phyloP scores from a whole-genome alignment of 768 basidiomycete genomes.

The Sutorius australiensis region DNA sequence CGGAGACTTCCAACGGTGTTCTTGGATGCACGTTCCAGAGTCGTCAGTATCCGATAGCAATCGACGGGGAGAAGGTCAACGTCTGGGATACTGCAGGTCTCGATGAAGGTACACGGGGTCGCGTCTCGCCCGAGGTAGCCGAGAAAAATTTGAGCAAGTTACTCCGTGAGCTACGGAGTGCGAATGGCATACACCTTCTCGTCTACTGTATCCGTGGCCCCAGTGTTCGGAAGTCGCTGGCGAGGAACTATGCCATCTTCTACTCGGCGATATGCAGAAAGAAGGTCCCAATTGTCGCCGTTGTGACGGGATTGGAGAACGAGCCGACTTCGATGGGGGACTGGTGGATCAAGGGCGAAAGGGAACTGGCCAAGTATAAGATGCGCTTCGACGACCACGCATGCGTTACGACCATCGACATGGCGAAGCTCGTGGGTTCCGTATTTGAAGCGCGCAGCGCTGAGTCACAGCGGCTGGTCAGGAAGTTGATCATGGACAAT shows the following conservation, averaged over 20 bases:
- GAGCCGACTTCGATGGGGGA: constrained; percentile 30
- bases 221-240: constrained; percentile 22
- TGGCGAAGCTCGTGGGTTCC: constrained; percentile 9
- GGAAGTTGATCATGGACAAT: constrained; percentile 18
- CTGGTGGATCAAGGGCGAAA: constrained; percentile 39
- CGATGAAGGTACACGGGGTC: constrained; percentile 26
- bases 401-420: constrained; percentile 38
- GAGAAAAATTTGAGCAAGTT: constrained; percentile 27
- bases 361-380: constrained; percentile 27
- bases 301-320: constrained; percentile 35
- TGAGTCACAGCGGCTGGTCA: constrained; percentile 22
- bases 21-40: constrained; percentile 37
- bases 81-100: constrained; percentile 36
- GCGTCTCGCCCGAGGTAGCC: constrained; percentile 24
- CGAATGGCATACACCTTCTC: constrained; percentile 30
- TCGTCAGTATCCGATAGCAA: constrained; percentile 17
- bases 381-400: constrained; percentile 41
- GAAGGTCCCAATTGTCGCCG: constrained; percentile 29
- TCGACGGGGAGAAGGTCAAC: constrained; percentile 15
- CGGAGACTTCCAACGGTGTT: constrained; percentile 29
- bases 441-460: constrained; percentile 17
- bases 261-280: constrained; percentile 29
- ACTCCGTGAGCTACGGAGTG: constrained; percentile 27
- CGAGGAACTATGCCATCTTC: constrained; percentile 32
- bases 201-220: constrained; percentile 34